Evolutionary conservation across 305 asterid species (phyloP).

Genomic region (Salvia sclarea): DNA sequence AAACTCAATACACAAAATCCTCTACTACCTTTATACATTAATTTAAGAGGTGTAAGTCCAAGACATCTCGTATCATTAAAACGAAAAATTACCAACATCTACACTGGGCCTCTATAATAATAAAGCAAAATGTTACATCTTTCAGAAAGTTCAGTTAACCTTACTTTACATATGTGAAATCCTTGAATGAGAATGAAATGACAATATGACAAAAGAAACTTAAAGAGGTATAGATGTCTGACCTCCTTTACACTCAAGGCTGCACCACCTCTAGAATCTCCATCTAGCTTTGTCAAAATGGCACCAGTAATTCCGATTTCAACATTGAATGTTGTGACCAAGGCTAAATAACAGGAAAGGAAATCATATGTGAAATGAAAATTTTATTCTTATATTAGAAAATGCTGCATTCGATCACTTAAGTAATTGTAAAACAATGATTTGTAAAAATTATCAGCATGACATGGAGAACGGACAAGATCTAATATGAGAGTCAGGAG

Average conservation of each 20-base stretch:
- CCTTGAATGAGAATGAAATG: slow-evolving; percentile 5
- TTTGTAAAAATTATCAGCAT: slow-evolving; percentile 13
- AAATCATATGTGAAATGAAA: slow-evolving; percentile 29
- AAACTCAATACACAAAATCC: background rate
- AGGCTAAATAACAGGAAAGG: slow-evolving; percentile 48
- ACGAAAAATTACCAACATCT: slow-evolving; percentile 12
- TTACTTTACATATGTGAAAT: slow-evolving; percentile 11
- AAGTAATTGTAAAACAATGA: slow-evolving; percentile 27
- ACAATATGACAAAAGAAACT: slow-evolving; percentile 2
- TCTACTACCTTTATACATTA: background rate
- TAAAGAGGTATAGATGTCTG: slow-evolving; percentile 28
- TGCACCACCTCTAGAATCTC: slow-evolving; percentile 99
- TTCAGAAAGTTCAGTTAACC: slow-evolving; percentile 16
- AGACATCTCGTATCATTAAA: slow-evolving; percentile 20
- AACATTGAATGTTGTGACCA: slow-evolving; percentile 94
- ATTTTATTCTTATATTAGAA: background rate
- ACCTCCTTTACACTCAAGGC: slow-evolving; percentile 99
- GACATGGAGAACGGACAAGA: slow-evolving; percentile 9
- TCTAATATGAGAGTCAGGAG: slow-evolving; percentile 16
- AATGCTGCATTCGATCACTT: slow-evolving; percentile 5
- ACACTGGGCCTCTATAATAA: background rate
- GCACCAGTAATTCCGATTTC: slow-evolving; percentile 99
- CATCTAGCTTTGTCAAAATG: slow-evolving; percentile 93
- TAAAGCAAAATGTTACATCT: slow-evolving; percentile 3
- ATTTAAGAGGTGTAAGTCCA: slow-evolving; percentile 12